Evolutionary conservation across 306 rosid genomes (phyloP).

Genomic region (Chamaecrista fasciculata): DNA sequence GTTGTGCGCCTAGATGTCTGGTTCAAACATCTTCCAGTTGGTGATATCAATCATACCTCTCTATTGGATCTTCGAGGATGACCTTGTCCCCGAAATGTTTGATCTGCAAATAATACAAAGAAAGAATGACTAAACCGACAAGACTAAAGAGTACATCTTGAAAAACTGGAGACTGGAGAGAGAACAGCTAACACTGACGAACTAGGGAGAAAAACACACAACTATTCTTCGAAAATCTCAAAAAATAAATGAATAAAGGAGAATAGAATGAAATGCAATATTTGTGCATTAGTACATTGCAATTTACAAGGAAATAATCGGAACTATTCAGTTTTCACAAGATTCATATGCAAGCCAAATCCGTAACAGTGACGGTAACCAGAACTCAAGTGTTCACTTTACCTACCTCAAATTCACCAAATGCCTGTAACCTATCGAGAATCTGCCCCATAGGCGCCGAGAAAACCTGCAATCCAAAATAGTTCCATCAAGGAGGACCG

Average conservation of each 20-base stretch:
- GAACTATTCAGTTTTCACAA: not conserved
- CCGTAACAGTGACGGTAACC: slow-evolving; percentile 20
- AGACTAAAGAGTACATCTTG: not conserved
- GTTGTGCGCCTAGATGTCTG: slow-evolving; percentile 12
- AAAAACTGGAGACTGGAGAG: too few species aligned
- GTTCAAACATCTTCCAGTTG: slow-evolving; percentile 22
- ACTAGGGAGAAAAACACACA: not conserved
- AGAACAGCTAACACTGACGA: not conserved
- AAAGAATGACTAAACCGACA: slow-evolving; percentile 6
- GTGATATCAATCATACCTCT: slow-evolving; percentile 55
- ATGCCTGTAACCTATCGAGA: slow-evolving; percentile 72
- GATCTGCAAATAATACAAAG: slow-evolving; percentile 45
- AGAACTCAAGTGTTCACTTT: not conserved
- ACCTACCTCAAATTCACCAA: slow-evolving; percentile 90
- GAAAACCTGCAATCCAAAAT: slow-evolving; percentile 52
- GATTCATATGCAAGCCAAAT: slow-evolving; percentile 23
- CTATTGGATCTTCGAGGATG: slow-evolving; percentile 84
- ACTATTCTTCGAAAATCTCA: too few species aligned
- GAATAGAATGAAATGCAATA: not conserved
- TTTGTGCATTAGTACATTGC: not conserved
- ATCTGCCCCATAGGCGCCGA: slow-evolving; percentile 94
- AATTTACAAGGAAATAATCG: not conserved
- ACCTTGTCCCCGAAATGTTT: slow-evolving; percentile 79
- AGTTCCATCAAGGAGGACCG: slow-evolving; percentile 17
- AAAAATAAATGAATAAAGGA: too few species aligned